A percentile compares a stretch with the other conserved stretches of the same genome.
These are phyloP conservation scores for Phytophthora quininea DNA, from an alignment of 352 stramenopile species.

Conservation along the genomic window DNA sequence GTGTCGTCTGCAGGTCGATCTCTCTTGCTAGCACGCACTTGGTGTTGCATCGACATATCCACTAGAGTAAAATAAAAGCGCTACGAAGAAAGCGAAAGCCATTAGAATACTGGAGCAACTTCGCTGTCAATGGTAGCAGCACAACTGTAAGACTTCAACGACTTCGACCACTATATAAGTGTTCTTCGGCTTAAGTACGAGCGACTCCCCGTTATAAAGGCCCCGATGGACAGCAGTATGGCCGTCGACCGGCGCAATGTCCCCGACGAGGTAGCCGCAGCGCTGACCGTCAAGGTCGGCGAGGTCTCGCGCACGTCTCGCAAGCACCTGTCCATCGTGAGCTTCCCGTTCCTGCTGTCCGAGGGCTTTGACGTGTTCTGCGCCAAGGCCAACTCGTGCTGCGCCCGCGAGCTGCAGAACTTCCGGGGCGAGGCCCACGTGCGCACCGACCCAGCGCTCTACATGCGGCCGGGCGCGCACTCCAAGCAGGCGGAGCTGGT, in stretches of 20 bases:
- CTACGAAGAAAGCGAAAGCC: not conserved
- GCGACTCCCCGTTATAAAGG: not conserved
- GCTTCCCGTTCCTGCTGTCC: constrained; percentile 70
- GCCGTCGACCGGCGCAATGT: constrained; percentile 29
- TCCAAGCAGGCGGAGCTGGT: constrained; percentile 86
- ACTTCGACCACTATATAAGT: too few relatives aligned
- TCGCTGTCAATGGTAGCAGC: too few relatives aligned
- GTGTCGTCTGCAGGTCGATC: constrained; percentile 46
- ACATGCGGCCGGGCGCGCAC: constrained; percentile 77
- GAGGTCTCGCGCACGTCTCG: constrained; percentile 72
- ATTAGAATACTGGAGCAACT: too few relatives aligned
- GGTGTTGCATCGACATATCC: constrained; percentile 1
- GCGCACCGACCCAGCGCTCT: constrained; percentile 69
- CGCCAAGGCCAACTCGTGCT: constrained; percentile 67
- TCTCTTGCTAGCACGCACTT: constrained; percentile 12
- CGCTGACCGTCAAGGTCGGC: constrained; percentile 80
- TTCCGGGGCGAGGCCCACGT: constrained; percentile 52
- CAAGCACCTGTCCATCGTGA: constrained; percentile 64
- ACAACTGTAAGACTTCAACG: too few relatives aligned
- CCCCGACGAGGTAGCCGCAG: constrained; percentile 67
- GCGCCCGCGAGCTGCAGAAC: constrained; percentile 55
- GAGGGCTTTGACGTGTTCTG: constrained; percentile 81
- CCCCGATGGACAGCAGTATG: not conserved
- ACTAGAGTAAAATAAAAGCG: not conserved
- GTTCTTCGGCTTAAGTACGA: too few relatives aligned